Evolutionary conservation across 306 rosid genomes (phyloP), one percentile per base, ranked within the genome.

Genomic region (Fragaria iinumae): DNA sequence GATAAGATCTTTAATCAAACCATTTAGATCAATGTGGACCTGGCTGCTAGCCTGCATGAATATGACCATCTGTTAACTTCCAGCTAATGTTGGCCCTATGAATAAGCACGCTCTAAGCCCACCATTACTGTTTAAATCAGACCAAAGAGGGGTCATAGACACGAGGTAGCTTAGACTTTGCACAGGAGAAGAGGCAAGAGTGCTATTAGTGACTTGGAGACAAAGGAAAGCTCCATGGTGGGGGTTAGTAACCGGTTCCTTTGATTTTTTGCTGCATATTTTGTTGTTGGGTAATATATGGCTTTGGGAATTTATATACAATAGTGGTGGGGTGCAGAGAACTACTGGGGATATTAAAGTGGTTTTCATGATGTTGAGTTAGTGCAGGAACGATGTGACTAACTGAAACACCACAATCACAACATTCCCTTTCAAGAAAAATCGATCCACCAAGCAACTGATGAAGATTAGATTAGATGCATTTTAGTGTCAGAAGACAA

Each of bases 341-440:
- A 60, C 38, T 25, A 29, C 77, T 72, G 77, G 25, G 43, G 17
- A 72, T 49, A 62, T 64, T 8, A 18, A 65, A 34, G 69, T 34
- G 67, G 68, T 9, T 63, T 64, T 57, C n/a, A 69, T 81, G 66
- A 48, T 73, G 43, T 67, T 62, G 13, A 66, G 85, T 62, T 27
- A 34, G 81, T 59, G 77, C 74, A 69, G 62, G 89, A 36, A 11
- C 38, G 38, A 86, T 90, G 86, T 91, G 95, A 89, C 93, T 71
- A 88, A 88, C 90, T 87, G 80, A 89, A 84, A 83, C 88, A 74
- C 86, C 80, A 84, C 89, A 84, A 48, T 68, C 88, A 72, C 78
- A 84, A 72, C 79, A 87, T 85, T 85, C 91, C 79, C 90, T 82
- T 72, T 67, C 69, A 77, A 67, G 86, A 80, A 59, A 76, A 60